These are phyloP conservation scores for Colletotrichum noveboracense DNA, from an alignment of 2,329 filamentous ascomycete species.

Conservation along the genomic window DNA sequence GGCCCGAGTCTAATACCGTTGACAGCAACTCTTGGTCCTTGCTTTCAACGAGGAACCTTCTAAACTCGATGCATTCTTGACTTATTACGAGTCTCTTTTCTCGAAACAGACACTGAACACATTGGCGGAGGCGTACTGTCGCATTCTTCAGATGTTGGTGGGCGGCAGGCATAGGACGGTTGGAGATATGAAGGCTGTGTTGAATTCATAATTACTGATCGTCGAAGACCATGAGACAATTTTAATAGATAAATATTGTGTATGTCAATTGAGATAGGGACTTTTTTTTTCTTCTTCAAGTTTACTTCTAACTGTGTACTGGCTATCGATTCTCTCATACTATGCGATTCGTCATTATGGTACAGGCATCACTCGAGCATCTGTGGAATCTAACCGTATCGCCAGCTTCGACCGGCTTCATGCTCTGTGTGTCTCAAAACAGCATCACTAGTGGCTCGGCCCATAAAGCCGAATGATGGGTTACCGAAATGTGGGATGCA, in stretches of 20 bases:
- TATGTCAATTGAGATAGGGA: accelerated
- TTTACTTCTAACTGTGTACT: background rate
- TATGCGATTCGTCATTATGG: background rate
- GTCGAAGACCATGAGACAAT: background rate
- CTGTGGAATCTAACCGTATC: background rate
- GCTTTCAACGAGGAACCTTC: background rate
- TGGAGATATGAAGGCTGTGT: background rate
- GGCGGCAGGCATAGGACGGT: background rate
- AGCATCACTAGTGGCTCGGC: background rate
- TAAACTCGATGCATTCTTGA: background rate
- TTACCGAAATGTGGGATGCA: background rate
- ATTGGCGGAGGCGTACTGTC: background rate
- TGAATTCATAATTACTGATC: background rate
- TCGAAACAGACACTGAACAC: background rate
- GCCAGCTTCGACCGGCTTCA: background rate
- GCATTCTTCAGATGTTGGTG: background rate
- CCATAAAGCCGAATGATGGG: background rate
- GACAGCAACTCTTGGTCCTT: background rate
- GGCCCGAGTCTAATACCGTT: background rate
- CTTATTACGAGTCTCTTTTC: conserved; percentile 1
- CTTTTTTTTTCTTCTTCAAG: background rate
- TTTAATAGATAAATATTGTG: background rate
- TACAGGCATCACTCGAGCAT: background rate
- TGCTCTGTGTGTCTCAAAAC: accelerated
- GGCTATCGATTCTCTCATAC: background rate